Base-by-base conservation (phyloP, 495 filamentous ascomycete genomes). In the Trichoderma reesei region DNA sequence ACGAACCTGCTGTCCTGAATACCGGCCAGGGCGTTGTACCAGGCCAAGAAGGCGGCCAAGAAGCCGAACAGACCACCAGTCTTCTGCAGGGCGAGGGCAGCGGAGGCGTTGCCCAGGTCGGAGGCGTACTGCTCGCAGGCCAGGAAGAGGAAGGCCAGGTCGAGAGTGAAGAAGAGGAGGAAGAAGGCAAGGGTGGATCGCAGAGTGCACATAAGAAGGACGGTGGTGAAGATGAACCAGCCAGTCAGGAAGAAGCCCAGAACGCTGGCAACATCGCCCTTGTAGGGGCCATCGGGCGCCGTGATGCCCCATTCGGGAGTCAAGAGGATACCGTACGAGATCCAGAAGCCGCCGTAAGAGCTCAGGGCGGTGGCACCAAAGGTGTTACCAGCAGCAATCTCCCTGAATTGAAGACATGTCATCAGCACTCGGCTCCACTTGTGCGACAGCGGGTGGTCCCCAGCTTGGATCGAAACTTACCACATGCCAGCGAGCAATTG, bases 171-270 rank as follows among this genome's bases (percentile, higher is more conserved):
- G 86, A 98, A 98, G 18, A 98, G 86, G 64, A 83, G 65, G 87
- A 94, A 97, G 87, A 98, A 98, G 69, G 93, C 92, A 71, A 97
- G 86, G 67, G 92, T 96, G 16, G 94, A 97, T 63, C 90, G 86
- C 60, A 97, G 81, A 56, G 94, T 97, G 85, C 89, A 93, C 74
- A 97, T 70, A 44, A 96, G 79, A 62, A 96, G 75, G 65, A 98
- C 79, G 71, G 84, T 86, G 69, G 93, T 98, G 86, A 98, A 98
- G 82, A 98, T 94, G 82, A 96, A 97, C 94, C 94, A 98, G 73
- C 83, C 83, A n/a, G 90, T 86, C 61, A 97, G 80, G 82, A 89
- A 97, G 71, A 96, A 84, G 63, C 90, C 91, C 63, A 97, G 81
- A 3, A 88, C 90, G 68, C 89, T 82, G 67, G 66, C 62, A 34